Base-by-base conservation (phyloP, 2,329 filamentous ascomycete genomes). In the Cyclaneusma minus region DNA sequence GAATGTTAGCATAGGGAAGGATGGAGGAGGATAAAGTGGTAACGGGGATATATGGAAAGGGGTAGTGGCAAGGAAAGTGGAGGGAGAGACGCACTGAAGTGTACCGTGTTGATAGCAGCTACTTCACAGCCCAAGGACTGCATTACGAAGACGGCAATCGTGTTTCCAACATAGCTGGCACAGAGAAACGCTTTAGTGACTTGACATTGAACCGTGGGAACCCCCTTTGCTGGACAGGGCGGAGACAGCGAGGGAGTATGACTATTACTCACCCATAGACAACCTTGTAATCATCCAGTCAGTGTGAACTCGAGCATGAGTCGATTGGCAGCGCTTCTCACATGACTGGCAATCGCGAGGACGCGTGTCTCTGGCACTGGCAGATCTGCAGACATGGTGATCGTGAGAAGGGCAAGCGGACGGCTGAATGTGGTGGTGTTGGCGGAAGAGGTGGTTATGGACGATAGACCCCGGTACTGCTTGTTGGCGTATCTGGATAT, bases 101-200 rank as follows among this genome's bases (percentile, higher is more conserved):
- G 80, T 5, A 98, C 89, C 0, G 89, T 98, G 50, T 98, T 94
- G 43, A 98, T 65, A 3, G 84, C 82, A 6, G 84, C 79, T 5
- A 94, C 87, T 44, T 98, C 87, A 47, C 84, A 94, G 24, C 89
- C 89, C 26, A 98, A 58, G 1, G 80, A 78, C 52, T 98, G 87
- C 64, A 98, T 77, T 38, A 85, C 82, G 47, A 93, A 91, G 2
- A 84, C 84, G 21, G 85, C 85, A 62, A 98, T 93, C 44, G 87
- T 93, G 51, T 98, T 98, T 27, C 89, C 89, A 39, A 98, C 89
- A 64, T 94, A 87, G 49, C 89, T 93, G 50, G 35, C 11, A 21
- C 12, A 17, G 18, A 21, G 21, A 23, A 16, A 19, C 17, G 24
- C 29, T 22, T 14, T 28, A 28, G 24, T 29, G 28, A 33, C n/a